phyloP scores from a whole-genome alignment of 257 asterid species.

The Solanum tarijense region DNA sequence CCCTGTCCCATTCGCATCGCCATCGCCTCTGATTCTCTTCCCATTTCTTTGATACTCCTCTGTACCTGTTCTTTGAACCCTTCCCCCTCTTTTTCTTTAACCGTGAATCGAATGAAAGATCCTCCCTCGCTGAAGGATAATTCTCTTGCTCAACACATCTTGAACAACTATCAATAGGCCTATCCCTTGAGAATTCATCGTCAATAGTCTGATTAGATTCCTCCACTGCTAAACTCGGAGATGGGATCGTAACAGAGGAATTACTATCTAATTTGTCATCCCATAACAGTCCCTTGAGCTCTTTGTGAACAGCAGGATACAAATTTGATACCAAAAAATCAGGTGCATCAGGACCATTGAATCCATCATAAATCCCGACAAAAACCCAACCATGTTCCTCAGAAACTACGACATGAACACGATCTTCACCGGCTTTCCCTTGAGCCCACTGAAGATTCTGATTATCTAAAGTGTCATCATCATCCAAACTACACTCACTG shows the following conservation, averaged over 20 bases:
- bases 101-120: slow-evolving; percentile 18
- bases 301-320: slow-evolving; percentile 74
- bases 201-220: background rate
- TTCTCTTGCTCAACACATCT: slow-evolving; percentile 53
- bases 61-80: slow-evolving; percentile 28
- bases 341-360: slow-evolving; percentile 93
- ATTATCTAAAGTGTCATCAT: slow-evolving; percentile 44
- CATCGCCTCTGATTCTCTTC: slow-evolving; percentile 86
- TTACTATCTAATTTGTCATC: slow-evolving; percentile 43
- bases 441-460: slow-evolving; percentile 98
- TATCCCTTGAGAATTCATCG: slow-evolving; percentile 34
- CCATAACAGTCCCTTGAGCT: slow-evolving; percentile 82
- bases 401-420: slow-evolving; percentile 89
- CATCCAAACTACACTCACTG: slow-evolving; percentile 68
- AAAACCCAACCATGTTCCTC: slow-evolving; percentile 96
- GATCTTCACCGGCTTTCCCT: slow-evolving; percentile 96
- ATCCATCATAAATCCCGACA: slow-evolving; percentile 94
- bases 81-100: slow-evolving; percentile 29
- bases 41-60: slow-evolving; percentile 61
- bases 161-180: slow-evolving; percentile 53
- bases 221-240: background rate
- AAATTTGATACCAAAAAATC: slow-evolving; percentile 74
- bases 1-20: slow-evolving; percentile 88
- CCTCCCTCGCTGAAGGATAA: slow-evolving; percentile 28
- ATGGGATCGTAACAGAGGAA: slow-evolving; percentile 12